Conservation (phyloP, 768 basidiomycete species). For the Lyophyllum atratum region DNA sequence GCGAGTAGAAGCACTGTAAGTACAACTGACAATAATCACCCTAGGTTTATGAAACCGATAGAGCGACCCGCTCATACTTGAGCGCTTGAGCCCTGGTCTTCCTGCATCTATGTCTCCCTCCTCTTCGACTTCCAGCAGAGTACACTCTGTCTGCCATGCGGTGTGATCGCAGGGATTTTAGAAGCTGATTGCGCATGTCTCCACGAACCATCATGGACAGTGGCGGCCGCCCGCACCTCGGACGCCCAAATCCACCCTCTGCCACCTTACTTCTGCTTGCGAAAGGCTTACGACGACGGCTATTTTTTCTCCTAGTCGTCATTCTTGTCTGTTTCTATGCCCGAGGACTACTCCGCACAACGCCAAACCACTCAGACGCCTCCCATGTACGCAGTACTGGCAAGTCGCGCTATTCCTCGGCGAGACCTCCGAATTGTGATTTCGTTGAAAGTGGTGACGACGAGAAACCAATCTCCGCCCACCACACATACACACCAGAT, state of each 20-base stretch:
- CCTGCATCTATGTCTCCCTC: too few relatives aligned
- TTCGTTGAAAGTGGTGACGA: conserved; percentile 8
- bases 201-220: not conserved
- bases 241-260: not conserved
- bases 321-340: not conserved
- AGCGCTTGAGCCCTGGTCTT: too few relatives aligned
- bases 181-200: not conserved
- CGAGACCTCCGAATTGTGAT: not conserved
- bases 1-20: too few relatives aligned
- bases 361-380: too few relatives aligned
- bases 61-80: too few relatives aligned
- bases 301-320: not conserved
- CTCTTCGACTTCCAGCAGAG: not conserved
- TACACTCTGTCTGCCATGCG: not conserved
- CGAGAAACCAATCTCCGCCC: conserved; percentile 13
- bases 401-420: not conserved
- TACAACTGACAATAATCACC: too few relatives aligned
- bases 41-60: too few relatives aligned
- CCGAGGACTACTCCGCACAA: not conserved
- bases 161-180: not conserved
- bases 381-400: not conserved
- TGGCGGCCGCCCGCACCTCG: not conserved
- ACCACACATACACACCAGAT: conserved; percentile 19
- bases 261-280: not conserved
- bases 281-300: not conserved